These are phyloP conservation scores for Aspergillus ochraceus DNA, from an alignment of 2,329 filamentous ascomycete genomes.

Conservation along the genomic window DNA sequence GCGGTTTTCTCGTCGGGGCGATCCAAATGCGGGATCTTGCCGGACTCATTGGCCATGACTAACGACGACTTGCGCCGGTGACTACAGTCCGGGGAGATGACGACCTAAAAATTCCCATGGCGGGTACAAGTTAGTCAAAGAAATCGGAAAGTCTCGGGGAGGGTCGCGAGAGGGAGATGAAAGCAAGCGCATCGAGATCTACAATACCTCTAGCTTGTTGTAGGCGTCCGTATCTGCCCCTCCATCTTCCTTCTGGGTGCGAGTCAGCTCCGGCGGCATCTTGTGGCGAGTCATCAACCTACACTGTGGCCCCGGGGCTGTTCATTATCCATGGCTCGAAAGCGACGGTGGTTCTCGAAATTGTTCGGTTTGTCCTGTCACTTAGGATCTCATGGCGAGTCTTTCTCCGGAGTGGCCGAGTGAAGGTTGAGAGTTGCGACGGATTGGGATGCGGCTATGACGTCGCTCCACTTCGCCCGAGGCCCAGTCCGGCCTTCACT, in stretches of 20 bases:
- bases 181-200: background rate
- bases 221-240: conserved; percentile 34
- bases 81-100: conserved; percentile 53
- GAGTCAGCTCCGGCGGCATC: conserved; percentile 5
- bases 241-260: conserved; percentile 25
- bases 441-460: conserved; percentile 26
- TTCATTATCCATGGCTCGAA: conserved; percentile 5
- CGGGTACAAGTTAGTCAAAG: background rate
- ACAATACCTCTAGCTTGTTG: conserved; percentile 37
- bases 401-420: background rate
- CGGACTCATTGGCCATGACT: conserved; percentile 45
- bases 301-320: conserved; percentile 16
- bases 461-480: conserved; percentile 18
- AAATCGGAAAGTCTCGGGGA: background rate
- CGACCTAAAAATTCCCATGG: conserved; percentile 46
- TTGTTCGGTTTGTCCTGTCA: background rate
- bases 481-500: background rate
- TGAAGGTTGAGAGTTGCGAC: conserved; percentile 11
- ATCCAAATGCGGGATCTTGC: conserved; percentile 38
- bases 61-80: conserved; percentile 63
- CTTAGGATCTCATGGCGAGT: background rate
- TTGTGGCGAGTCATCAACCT: conserved; percentile 15
- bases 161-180: background rate
- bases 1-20: conserved; percentile 46
- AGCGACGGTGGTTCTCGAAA: background rate